Conservation (phyloP, 2,329 filamentous ascomycete species). For the Beauveria bassiana region DNA sequence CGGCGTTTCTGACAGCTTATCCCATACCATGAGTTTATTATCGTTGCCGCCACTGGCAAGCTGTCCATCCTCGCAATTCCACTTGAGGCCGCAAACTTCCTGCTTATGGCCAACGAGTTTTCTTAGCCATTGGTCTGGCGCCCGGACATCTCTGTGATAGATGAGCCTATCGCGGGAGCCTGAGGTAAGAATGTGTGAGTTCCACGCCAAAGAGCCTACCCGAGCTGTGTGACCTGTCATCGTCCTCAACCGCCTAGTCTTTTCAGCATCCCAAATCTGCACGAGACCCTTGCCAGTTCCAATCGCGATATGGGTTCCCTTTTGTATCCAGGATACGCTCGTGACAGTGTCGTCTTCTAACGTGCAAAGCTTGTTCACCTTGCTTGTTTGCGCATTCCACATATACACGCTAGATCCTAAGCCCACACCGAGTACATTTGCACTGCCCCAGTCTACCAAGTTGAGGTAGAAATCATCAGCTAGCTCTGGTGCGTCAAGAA, state of each 20-base stretch:
- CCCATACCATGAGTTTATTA: constrained; percentile 98
- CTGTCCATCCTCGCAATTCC: constrained; percentile 95
- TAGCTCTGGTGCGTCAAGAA: constrained; percentile 89
- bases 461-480: constrained; percentile 98
- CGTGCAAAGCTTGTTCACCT: constrained; percentile 90
- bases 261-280: constrained; percentile 95
- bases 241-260: constrained; percentile 74
- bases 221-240: constrained; percentile 96
- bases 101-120: constrained; percentile 93
- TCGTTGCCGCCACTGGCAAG: constrained; percentile 94
- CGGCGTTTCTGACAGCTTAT: constrained; percentile 86
- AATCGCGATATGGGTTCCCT: constrained; percentile 91
- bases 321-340: constrained; percentile 96
- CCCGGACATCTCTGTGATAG: constrained; percentile 90
- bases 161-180: constrained; percentile 90
- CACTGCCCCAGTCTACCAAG: constrained; percentile 94
- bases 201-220: constrained; percentile 93
- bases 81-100: constrained; percentile 92
- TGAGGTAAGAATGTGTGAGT: constrained; percentile 93
- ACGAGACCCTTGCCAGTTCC: constrained; percentile 91
- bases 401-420: constrained; percentile 92
- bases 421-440: constrained; percentile 88
- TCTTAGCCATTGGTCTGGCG: constrained; percentile 80
- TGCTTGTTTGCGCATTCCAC: constrained; percentile 90
- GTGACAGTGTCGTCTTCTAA: constrained; percentile 90